Percentiles rank a stretch among this genome's conserved stretches.
Evolutionary conservation across 129 eudicot species (phyloP).

Genomic region (Flaveria sonorensis): DNA sequence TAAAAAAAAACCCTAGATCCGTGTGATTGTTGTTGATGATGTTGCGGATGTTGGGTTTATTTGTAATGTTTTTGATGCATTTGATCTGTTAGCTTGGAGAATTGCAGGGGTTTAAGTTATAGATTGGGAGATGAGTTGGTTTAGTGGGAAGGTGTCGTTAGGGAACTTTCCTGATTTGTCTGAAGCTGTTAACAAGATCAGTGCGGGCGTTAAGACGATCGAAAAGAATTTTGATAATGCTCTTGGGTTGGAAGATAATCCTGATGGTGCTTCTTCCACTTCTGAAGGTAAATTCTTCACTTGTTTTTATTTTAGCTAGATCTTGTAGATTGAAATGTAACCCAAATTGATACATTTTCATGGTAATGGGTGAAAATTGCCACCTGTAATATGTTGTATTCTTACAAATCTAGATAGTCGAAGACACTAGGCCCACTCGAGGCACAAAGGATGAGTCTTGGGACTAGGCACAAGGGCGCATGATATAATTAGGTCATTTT

Average conservation of each 20-base stretch:
- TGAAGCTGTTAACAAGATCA: constrained; percentile 90
- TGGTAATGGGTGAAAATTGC: not conserved
- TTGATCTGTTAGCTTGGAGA: constrained; percentile 23
- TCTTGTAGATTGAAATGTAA: not conserved
- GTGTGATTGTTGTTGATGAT: not conserved
- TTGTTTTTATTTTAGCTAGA: not conserved
- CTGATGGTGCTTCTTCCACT: constrained; percentile 38
- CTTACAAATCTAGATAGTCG: no score
- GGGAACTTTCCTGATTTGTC: constrained; percentile 90
- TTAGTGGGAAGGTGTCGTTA: constrained; percentile 79
- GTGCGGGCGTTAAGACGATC: constrained; percentile 87
- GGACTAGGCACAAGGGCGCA: no score
- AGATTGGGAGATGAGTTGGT: constrained; percentile 73
- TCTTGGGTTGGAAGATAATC: constrained; percentile 76
- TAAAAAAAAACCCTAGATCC: constrained; percentile 27
- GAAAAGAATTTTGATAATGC: constrained; percentile 94
- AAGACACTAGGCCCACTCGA: no score
- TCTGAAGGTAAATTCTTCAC: constrained; percentile 49
- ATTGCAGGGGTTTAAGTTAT: constrained; percentile 25
- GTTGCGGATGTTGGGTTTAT: not conserved
- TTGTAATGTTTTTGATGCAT: constrained; percentile 41
- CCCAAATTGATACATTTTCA: not conserved
- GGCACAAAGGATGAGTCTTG: no score
- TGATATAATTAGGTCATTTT: no score
- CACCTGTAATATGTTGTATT: no score